Conservation (phyloP, 2,329 filamentous ascomycete species). For the Diplodia corticola region DNA sequence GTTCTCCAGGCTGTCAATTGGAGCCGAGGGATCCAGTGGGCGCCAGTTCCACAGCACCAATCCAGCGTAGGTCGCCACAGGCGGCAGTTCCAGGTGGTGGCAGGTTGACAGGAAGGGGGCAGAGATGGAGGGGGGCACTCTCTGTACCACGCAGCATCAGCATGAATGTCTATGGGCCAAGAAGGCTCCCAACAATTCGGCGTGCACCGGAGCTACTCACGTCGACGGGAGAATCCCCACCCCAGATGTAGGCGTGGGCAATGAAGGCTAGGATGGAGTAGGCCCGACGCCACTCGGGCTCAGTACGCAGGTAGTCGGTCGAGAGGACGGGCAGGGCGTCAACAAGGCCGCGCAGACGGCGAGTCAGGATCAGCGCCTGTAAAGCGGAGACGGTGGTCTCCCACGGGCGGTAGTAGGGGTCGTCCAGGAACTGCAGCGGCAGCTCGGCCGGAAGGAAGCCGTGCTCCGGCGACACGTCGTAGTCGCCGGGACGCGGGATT, state of each 20-base stretch:
- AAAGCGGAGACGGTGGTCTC: constrained; percentile 83
- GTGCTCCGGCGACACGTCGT: constrained; percentile 51
- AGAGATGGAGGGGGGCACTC: constrained; percentile 77
- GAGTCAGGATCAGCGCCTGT: constrained; percentile 82
- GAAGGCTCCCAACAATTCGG: not conserved
- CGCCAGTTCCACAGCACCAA: constrained; percentile 97
- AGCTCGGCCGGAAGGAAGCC: constrained; percentile 85
- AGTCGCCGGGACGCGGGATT: constrained; percentile 22
- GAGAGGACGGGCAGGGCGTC: constrained; percentile 81
- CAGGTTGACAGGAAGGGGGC: constrained; percentile 79
- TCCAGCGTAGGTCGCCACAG: constrained; percentile 91
- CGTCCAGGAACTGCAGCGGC: constrained; percentile 77
- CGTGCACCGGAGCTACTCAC: constrained; percentile 45
- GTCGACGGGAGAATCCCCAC: constrained; percentile 71
- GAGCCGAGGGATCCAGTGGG: constrained; percentile 80
- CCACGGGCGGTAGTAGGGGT: constrained; percentile 94
- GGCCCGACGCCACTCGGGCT: constrained; percentile 87
- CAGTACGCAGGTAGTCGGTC: constrained; percentile 75
- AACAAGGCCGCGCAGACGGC: constrained; percentile 75
- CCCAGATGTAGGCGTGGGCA: constrained; percentile 87
- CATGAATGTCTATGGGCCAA: not conserved
- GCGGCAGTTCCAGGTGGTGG: constrained; percentile 76
- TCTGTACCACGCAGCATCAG: constrained; percentile 37
- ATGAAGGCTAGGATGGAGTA: constrained; percentile 79
- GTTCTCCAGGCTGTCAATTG: constrained; percentile 81